Evolutionary conservation across 164 flowering plant species (phyloP).

Genomic region (Liquidambar formosana): DNA sequence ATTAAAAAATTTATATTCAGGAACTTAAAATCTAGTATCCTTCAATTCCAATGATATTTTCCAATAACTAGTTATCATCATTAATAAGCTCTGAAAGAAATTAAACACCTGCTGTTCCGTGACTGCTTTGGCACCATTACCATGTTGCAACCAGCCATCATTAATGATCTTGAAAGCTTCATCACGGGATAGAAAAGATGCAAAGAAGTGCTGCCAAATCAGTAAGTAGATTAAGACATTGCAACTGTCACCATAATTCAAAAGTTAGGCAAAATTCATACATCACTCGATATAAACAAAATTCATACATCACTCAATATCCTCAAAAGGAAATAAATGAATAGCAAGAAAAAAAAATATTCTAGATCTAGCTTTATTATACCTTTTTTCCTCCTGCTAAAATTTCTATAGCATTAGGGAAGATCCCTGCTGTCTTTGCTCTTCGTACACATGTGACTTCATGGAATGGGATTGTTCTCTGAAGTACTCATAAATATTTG

Average conservation of each 20-base stretch:
- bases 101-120: conserved; percentile 52
- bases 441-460: conserved; percentile 77
- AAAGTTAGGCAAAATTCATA: neutral
- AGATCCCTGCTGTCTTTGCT: conserved; percentile 94
- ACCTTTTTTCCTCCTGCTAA: conserved; percentile 77
- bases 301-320: neutral
- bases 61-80: neutral
- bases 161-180: conserved; percentile 85
- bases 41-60: neutral
- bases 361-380: neutral
- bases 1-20: neutral
- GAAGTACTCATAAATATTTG: conserved; percentile 14
- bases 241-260: conserved; percentile 3
- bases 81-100: conserved; percentile 4
- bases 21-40: neutral
- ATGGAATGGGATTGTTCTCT: conserved; percentile 77
- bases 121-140: conserved; percentile 29
- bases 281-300: too few relatives aligned
- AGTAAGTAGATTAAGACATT: conserved; percentile 14
- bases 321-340: neutral
- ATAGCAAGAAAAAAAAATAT: neutral
- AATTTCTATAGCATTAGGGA: conserved; percentile 96
- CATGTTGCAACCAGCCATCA: conserved; percentile 75
- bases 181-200: conserved; percentile 93
- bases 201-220: conserved; percentile 78